Percentiles rank a stretch among this genome's conserved stretches.
Conservation (phyloP, 495 filamentous ascomycete genomes). For the Penicillium roqueforti region DNA sequence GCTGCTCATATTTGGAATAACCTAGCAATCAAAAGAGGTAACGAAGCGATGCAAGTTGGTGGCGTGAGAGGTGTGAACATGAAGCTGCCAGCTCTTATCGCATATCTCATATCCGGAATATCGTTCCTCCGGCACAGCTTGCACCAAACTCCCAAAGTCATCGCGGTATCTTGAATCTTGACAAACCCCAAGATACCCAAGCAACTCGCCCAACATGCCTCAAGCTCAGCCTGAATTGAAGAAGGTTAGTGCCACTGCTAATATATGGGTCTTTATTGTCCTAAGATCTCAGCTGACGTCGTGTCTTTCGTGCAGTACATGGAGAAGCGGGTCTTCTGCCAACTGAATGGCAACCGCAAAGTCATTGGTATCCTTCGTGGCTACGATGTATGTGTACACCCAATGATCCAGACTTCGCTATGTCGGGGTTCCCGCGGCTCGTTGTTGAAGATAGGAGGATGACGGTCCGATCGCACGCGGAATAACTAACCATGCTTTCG, state of each 20-base stretch:
- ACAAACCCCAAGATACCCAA: constrained; percentile 15
- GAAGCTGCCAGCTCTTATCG: constrained; percentile 26
- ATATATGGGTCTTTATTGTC: neutral
- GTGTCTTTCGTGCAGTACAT: constrained; percentile 68
- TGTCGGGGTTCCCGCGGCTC: too few relatives aligned
- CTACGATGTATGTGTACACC: constrained; percentile 71
- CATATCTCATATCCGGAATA: constrained; percentile 29
- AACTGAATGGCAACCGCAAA: constrained; percentile 95
- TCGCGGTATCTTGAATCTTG: constrained; percentile 12
- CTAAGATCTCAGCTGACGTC: constrained; percentile 11
- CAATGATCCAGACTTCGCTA: neutral
- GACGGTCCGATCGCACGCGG: neutral
- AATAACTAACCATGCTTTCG: constrained; percentile 8
- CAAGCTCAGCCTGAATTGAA: constrained; percentile 98
- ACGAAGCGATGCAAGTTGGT: neutral
- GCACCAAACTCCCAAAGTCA: constrained; percentile 27
- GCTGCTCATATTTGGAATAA: constrained; percentile 61
- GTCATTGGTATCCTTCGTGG: constrained; percentile 91
- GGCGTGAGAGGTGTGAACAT: constrained; percentile 7
- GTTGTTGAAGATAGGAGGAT: too few relatives aligned
- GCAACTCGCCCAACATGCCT: constrained; percentile 66
- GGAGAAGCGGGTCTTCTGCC: constrained; percentile 97
- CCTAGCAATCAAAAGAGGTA: constrained; percentile 6
- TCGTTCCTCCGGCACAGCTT: constrained; percentile 33
- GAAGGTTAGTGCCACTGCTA: constrained; percentile 59